A percentile compares a stretch with the other conserved stretches of the same genome.
These are phyloP conservation scores for Moniliella sp. DNA, from an alignment of 1,284 basidiomycete genomes.

Conservation along the genomic window DNA sequence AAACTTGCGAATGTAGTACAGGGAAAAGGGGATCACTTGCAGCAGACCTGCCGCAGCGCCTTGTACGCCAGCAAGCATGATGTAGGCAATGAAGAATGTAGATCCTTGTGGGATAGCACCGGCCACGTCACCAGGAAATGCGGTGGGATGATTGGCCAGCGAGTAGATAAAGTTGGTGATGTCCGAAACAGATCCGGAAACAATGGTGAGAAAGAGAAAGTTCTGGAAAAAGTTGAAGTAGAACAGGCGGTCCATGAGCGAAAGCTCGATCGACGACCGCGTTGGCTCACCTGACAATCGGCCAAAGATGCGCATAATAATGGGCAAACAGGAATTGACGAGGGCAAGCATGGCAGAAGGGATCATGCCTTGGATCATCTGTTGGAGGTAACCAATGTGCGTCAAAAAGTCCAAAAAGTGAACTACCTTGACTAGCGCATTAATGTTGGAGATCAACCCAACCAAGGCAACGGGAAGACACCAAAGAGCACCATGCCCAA, in stretches of 20 bases:
- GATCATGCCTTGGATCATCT: slow-evolving; percentile 58
- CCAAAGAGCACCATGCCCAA: slow-evolving; percentile 49
- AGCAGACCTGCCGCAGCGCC: slow-evolving; percentile 55
- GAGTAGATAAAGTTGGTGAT: slow-evolving; percentile 9
- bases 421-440: too few species aligned
- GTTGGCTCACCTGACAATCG: slow-evolving; percentile 62
- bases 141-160: slow-evolving; percentile 7
- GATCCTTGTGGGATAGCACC: slow-evolving; percentile 57
- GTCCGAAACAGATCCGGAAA: slow-evolving; percentile 14
- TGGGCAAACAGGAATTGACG: slow-evolving; percentile 75
- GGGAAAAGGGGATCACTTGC: slow-evolving; percentile 49
- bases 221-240: slow-evolving; percentile 48
- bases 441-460: slow-evolving; percentile 61
- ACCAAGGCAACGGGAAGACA: slow-evolving; percentile 45
- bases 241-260: slow-evolving; percentile 70
- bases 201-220: slow-evolving; percentile 26
- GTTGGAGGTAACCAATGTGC: slow-evolving; percentile 48
- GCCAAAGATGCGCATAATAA: slow-evolving; percentile 54
- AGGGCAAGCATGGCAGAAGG: slow-evolving; percentile 63
- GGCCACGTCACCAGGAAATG: slow-evolving; percentile 17
- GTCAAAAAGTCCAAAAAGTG: too few species aligned
- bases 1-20: slow-evolving; percentile 67
- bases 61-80: slow-evolving; percentile 35
- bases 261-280: slow-evolving; percentile 58
- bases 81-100: slow-evolving; percentile 76